Evolutionary conservation across 2,329 filamentous ascomycete genomes (phyloP).

Genomic region (Penicillium glabrum): DNA sequence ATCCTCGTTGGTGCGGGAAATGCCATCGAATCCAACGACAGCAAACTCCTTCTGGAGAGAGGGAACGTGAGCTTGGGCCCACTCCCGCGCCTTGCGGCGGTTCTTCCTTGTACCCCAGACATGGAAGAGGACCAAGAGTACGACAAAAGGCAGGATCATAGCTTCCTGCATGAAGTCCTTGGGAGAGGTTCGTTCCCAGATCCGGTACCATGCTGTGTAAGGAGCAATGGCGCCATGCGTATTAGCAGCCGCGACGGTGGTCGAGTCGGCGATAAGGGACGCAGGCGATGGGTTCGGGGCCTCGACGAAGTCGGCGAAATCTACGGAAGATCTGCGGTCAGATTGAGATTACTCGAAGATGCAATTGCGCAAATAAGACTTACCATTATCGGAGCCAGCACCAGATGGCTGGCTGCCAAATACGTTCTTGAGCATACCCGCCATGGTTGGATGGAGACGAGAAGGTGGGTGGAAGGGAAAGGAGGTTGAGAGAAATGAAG

Average conservation of each 20-base stretch:
- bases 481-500: constrained; percentile 22
- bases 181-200: constrained; percentile 84
- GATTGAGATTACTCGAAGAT: background rate
- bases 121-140: constrained; percentile 74
- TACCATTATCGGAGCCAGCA: constrained; percentile 38
- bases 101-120: constrained; percentile 79
- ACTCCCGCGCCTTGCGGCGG: constrained; percentile 73
- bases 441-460: constrained; percentile 30
- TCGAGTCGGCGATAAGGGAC: constrained; percentile 46
- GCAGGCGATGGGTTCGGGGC: constrained; percentile 65
- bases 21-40: constrained; percentile 73
- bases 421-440: constrained; percentile 41
- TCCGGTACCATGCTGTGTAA: constrained; percentile 94
- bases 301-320: constrained; percentile 91
- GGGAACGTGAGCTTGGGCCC: constrained; percentile 73
- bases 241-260: constrained; percentile 43
- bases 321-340: constrained; percentile 47
- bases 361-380: constrained; percentile 18
- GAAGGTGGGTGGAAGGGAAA: constrained; percentile 23
- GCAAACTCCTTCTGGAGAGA: constrained; percentile 79
- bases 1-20: constrained; percentile 50
- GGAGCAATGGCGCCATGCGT: constrained; percentile 54
- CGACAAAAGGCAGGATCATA: constrained; percentile 72
- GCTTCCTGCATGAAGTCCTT: constrained; percentile 87
- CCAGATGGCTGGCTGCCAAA: constrained; percentile 36